Evolutionary conservation across 2,329 filamentous ascomycete species (phyloP), one percentile per base, ranked within the genome.

Genomic region (Diaporthe capsici): DNA sequence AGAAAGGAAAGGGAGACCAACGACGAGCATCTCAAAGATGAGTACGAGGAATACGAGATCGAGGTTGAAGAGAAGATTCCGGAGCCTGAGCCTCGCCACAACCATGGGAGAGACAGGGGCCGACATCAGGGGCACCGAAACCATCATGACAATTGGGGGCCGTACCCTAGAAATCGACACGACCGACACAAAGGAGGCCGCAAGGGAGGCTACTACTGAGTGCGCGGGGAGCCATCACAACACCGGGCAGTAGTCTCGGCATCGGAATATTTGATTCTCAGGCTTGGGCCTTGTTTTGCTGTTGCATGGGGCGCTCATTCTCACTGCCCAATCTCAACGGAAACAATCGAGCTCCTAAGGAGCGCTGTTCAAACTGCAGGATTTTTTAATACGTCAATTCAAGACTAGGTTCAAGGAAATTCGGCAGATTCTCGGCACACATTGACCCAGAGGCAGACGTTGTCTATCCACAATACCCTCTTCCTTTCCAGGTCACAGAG

Each of bases 41-140:
- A 95, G 80, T 95, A 91, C 80, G 94, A 95, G 78, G 94, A 95
- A 81, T 92, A 93, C 80, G 92, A 94, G 81, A 87, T 94, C 57
- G 95, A 97, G 81, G 91, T 95, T 34, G 95, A 98, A 78, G 92
- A 94, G 79, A 82, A 83, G 1, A 84, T 91, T 22, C 83, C 83
- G 15, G 82, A 84, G 39, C 79, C 81, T n/a, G 80, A 82, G 67
- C 76, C 79, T 28, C 75, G 75, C 77, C 4, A 74, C n/a, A 72
- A 75, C n/a, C 76, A 74, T 34, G 68, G 73, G 25, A 74, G 76
- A 8, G 78, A 79, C 10, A 73, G 78, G 67, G 76, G 78, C 39
- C 73, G 76, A n/a, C 68, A 76, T 20, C 76, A 78, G 25, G 72
- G 72, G n/a, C 75, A 68, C 37, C 71, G 74, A 28, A 76, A 73